Evolutionary conservation across 768 basidiomycete species (phyloP).

Genomic region (Podaxis sp.): DNA sequence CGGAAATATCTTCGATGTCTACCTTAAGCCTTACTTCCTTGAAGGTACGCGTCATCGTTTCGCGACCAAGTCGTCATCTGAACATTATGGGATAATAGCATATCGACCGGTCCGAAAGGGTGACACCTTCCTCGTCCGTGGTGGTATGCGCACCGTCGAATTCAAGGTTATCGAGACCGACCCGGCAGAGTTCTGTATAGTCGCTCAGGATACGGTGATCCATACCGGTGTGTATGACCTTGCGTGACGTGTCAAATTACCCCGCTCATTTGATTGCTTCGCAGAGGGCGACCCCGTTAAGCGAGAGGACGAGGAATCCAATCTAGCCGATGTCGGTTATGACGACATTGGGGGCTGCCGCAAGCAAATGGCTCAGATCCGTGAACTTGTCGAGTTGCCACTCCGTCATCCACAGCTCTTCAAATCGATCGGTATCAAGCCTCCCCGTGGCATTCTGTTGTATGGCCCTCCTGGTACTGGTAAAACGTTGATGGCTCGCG

Average conservation of each 20-base stretch:
- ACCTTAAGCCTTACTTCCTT: constrained; percentile 98
- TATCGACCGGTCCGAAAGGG: constrained; percentile 96
- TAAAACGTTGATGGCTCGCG: constrained; percentile 99
- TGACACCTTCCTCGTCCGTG: constrained; percentile 98
- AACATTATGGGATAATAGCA: constrained; percentile 38
- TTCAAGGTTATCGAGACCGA: constrained; percentile 99
- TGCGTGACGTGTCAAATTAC: neutral
- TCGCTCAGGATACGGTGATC: constrained; percentile 98
- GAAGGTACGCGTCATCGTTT: constrained; percentile 58
- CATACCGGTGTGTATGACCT: constrained; percentile 62
- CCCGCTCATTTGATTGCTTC: constrained; percentile 15
- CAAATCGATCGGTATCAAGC: constrained; percentile 99
- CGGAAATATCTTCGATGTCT: constrained; percentile 98
- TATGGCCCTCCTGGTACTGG: constrained; percentile 98
- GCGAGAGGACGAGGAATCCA: constrained; percentile 97
- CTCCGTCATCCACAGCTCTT: constrained; percentile 98
- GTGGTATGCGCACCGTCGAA: constrained; percentile 97
- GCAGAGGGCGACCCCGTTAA: constrained; percentile 98
- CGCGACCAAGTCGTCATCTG: neutral
- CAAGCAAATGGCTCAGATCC: constrained; percentile 99
- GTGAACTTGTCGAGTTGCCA: constrained; percentile 97
- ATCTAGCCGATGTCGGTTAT: constrained; percentile 95
- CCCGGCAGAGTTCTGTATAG: constrained; percentile 97
- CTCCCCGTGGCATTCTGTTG: constrained; percentile 98
- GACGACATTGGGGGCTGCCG: constrained; percentile 99